A percentile compares a stretch with the other conserved stretches of the same genome.
Evolutionary conservation across 1,284 basidiomycete species (phyloP).

Genomic region (Malassezia furfur): DNA sequence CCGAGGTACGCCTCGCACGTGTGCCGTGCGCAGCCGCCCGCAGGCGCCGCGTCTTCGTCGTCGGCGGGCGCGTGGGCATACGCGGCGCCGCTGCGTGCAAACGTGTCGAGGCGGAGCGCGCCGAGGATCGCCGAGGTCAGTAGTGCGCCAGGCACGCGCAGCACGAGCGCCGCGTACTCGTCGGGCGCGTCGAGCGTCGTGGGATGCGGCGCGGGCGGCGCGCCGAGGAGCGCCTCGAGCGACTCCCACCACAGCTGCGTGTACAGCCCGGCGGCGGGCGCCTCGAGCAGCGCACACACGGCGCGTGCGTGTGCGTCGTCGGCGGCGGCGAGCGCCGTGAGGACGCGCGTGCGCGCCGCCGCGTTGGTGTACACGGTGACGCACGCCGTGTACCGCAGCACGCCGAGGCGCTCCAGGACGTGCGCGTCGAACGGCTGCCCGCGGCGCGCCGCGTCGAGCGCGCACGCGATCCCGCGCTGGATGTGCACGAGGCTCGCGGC

Average conservation of each 20-base stretch:
- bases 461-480: slow-evolving; percentile 21
- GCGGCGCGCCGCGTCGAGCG: slow-evolving; percentile 13
- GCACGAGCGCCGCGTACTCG: slow-evolving; percentile 19
- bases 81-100: slow-evolving; percentile 8
- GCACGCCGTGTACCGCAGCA: slow-evolving; percentile 12
- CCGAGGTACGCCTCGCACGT: slow-evolving; percentile 35
- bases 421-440: slow-evolving; percentile 20
- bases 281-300: neutral
- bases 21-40: slow-evolving; percentile 19
- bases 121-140: slow-evolving; percentile 27
- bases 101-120: slow-evolving; percentile 25
- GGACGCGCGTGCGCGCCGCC: slow-evolving; percentile 8
- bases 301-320: neutral
- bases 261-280: slow-evolving; percentile 11
- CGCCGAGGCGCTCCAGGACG: slow-evolving; percentile 19
- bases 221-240: slow-evolving; percentile 20
- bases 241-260: slow-evolving; percentile 29
- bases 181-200: slow-evolving; percentile 23
- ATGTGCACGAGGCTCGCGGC: slow-evolving; percentile 21
- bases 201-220: slow-evolving; percentile 11
- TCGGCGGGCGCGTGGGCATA: neutral
- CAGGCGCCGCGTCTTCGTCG: too few species aligned
- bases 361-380: slow-evolving; percentile 4
- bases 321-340: slow-evolving; percentile 16
- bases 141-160: slow-evolving; percentile 25